Percentiles rank a stretch among this genome's conserved stretches.
These are phyloP conservation scores for Microsporum canis DNA, from an alignment of 2,329 filamentous ascomycete genomes.

Conservation along the genomic window DNA sequence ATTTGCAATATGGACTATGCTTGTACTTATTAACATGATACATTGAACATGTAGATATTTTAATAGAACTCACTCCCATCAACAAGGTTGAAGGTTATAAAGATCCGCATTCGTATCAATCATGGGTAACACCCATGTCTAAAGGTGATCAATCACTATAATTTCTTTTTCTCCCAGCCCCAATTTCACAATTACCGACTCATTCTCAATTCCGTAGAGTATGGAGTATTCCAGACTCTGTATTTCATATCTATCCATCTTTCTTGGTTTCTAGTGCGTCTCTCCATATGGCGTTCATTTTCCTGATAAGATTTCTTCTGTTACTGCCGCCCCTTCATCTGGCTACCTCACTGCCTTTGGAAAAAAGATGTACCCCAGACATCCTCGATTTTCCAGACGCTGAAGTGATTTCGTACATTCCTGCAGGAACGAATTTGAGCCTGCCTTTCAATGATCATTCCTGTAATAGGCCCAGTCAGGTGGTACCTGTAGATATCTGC, in stretches of 20 bases:
- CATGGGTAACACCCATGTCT: neutral
- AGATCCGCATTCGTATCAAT: too few relatives aligned
- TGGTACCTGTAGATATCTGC: constrained; percentile 23
- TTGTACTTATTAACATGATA: neutral
- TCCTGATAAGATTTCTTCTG: neutral
- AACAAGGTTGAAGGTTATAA: neutral
- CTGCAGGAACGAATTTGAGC: neutral
- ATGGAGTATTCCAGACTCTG: neutral
- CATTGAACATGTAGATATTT: neutral
- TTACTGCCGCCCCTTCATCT: neutral
- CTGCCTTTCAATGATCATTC: constrained; percentile 21
- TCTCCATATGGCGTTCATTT: neutral
- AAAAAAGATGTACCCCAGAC: neutral
- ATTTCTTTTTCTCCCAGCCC: neutral
- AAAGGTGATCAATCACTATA: neutral
- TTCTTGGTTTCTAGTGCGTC: neutral
- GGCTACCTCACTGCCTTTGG: neutral
- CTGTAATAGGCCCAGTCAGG: constrained; percentile 22
- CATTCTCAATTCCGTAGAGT: neutral
- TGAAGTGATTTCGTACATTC: neutral
- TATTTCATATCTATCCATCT: neutral
- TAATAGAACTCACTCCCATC: neutral
- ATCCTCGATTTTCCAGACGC: neutral
- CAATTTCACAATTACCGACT: neutral
- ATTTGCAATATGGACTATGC: neutral